Evolutionary conservation across 805 yeast species (phyloP), one percentile per base, ranked within the genome.

Genomic region (Wickerhamiella hasegawae): DNA sequence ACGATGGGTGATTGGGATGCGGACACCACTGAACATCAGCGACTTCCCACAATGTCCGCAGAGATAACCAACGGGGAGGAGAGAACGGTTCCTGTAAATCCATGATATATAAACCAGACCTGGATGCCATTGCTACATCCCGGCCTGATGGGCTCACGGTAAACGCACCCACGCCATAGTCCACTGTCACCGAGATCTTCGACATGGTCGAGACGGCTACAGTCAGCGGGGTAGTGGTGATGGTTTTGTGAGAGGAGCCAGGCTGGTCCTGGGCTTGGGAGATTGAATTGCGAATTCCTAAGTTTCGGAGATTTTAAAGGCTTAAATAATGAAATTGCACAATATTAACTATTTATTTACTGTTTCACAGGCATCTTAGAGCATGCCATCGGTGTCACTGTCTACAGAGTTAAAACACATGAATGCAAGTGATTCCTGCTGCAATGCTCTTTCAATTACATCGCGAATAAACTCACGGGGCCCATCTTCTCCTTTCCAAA

Each of bases 21-120:
- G 96, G 95, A 2, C 92, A 81, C 97, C 98, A 90, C 55, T 90
- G 97, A 1, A 87, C 96, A 53, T 87, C 96, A 0, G 98, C 95
- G 3, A 90, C 98, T 54, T 90, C 97, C 97, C 97, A 90, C 0
- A 93, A 74, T 0, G 96, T 87, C 24, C 74, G 66, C 51, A 90
- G 95, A 37, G 76, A 92, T 12, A 90, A 67, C 85, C 92, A 83
- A 39, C 98, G 63, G 0, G 98, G 98, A 1, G 93, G 84, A 0
- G 87, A 72, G 56, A 82, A 87, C 1, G 97, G 98, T 53, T 90
- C 95, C 49, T 87, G 94, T 28, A 90, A 57, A 57, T 90, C 97
- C n/a, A 87, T 76, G 26, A 90, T 73, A 53, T 75, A 80, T 11
- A 90, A 63, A 0, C 98, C 98, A 37, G 76, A 66, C 19, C 81